Evolutionary conservation across 345 rosid species (phyloP), one percentile per base, ranked within the genome.

Genomic region (Gossypium australe): DNA sequence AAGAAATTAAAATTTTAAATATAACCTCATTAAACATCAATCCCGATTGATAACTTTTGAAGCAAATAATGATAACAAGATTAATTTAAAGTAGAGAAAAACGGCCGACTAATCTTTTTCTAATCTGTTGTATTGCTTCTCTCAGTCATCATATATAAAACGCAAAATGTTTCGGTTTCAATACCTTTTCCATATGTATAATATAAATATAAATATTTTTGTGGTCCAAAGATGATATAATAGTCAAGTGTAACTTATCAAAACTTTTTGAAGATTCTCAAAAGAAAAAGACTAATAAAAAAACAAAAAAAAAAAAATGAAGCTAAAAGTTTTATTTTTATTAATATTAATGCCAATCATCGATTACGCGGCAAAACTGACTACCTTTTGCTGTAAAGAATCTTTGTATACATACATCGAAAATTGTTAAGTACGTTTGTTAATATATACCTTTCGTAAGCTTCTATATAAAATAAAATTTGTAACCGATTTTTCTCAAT

Each of bases 151-250:
- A 27, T 13, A 22, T 51, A 17, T 60, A 49, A 74, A 51, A 47
- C 44, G 13, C 65, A n/a, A 74, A 68, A 74, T 56, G 52, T 27
- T 60, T 68, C 75, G 11, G 75, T 79, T 79, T 75, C 75, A 55
- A 12, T 51, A 62, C 64, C 62, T 57, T 68, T 68, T 29, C 53
- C 11, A 0, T 47, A 47, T 34, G 7, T 4, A 34, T 34, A 34
- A 4, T 29, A 34, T 34, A 4, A 3, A 5, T 34, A 34, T 4
- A 4, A 34, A 34, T 34, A 34, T 4, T 34, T 34, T 34, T 4
- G 38, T 1, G 38, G 48, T 45, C 2, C 2, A 45, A 45, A 45
- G 48, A 8, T 45, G 48, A 45, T 2, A 45, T 7, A 8, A 1
- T 8, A 44, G 11, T 45, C 11, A 34, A 51, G 55, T 53, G 22